phyloP scores from a whole-genome alignment of 139 green algal species.

The Mychonastes homosphaera region DNA sequence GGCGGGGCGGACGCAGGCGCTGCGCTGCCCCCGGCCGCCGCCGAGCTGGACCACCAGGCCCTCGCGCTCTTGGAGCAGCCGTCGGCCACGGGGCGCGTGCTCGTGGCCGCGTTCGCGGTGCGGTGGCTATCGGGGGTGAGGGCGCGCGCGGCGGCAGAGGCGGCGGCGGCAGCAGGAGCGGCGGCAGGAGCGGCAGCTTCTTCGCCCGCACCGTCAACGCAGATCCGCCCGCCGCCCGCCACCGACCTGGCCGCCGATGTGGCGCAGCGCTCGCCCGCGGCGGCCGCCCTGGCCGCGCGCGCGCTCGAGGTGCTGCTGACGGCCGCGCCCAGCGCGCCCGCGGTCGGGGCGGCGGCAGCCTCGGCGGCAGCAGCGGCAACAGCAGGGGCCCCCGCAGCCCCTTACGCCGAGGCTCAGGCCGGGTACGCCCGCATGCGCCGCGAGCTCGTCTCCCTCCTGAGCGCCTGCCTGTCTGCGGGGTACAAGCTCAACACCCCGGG shows the following conservation, averaged over 20 bases:
- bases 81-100: slow-evolving; percentile 20
- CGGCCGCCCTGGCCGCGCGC: slow-evolving; percentile 15
- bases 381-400: slow-evolving; percentile 18
- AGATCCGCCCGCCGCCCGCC: too few species aligned
- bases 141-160: not conserved
- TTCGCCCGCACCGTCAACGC: not conserved
- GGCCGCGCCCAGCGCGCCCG: not conserved
- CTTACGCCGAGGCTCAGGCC: slow-evolving; percentile 46
- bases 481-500: slow-evolving; percentile 23
- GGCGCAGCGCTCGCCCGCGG: slow-evolving; percentile 14
- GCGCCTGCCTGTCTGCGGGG: slow-evolving; percentile 22
- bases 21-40: slow-evolving; percentile 3
- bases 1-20: not conserved
- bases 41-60: slow-evolving; percentile 4
- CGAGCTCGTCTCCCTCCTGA: slow-evolving; percentile 42
- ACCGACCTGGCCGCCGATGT: too few species aligned
- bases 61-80: slow-evolving; percentile 9
- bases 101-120: slow-evolving; percentile 21
- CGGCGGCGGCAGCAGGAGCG: slow-evolving; percentile 10
- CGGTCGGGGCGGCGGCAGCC: not conserved
- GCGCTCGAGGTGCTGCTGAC: slow-evolving; percentile 33
- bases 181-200: slow-evolving; percentile 2
- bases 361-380: slow-evolving; percentile 4
- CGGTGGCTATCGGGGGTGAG: slow-evolving; percentile 28
- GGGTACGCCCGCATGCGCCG: slow-evolving; percentile 37